These are phyloP conservation scores for Heterobasidion annosum DNA, from an alignment of 1,284 basidiomycete genomes.

Conservation along the genomic window DNA sequence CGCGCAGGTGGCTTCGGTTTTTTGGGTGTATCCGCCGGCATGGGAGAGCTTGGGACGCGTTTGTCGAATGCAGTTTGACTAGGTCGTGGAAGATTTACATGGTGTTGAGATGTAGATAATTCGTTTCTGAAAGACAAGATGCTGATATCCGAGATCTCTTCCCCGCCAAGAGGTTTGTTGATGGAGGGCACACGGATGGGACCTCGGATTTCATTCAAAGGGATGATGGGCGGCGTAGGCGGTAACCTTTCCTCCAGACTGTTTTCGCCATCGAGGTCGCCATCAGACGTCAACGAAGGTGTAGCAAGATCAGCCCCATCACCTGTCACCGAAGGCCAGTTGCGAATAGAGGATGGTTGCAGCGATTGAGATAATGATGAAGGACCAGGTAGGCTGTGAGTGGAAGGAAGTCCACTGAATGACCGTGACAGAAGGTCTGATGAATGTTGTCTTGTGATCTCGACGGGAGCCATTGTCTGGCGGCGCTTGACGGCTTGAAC, in stretches of 20 bases:
- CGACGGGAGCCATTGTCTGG: neutral
- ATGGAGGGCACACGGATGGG: neutral
- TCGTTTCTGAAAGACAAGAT: constrained; percentile 1
- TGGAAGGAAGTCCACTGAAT: constrained; percentile 3
- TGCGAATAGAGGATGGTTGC: constrained; percentile 1
- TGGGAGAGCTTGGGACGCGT: constrained; percentile 53
- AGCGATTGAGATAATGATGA: neutral
- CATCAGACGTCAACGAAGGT: constrained; percentile 22
- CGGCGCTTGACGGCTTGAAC: neutral
- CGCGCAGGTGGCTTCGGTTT: constrained; percentile 26
- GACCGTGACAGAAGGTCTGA: constrained; percentile 10
- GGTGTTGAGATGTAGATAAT: neutral
- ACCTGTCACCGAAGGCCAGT: constrained; percentile 11
- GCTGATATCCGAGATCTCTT: neutral
- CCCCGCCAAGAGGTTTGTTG: neutral
- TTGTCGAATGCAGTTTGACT: constrained; percentile 36
- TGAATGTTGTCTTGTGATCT: neutral
- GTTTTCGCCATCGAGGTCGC: constrained; percentile 31
- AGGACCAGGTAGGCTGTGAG: neutral
- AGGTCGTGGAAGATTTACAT: neutral
- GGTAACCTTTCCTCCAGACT: constrained; percentile 38
- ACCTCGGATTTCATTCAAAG: neutral
- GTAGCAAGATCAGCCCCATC: constrained; percentile 13
- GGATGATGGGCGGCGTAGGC: constrained; percentile 24
- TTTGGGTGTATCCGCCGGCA: constrained; percentile 44